Evolutionary conservation across 345 rosid species (phyloP), one percentile per base, ranked within the genome.

Genomic region (Anacardium occidentale): DNA sequence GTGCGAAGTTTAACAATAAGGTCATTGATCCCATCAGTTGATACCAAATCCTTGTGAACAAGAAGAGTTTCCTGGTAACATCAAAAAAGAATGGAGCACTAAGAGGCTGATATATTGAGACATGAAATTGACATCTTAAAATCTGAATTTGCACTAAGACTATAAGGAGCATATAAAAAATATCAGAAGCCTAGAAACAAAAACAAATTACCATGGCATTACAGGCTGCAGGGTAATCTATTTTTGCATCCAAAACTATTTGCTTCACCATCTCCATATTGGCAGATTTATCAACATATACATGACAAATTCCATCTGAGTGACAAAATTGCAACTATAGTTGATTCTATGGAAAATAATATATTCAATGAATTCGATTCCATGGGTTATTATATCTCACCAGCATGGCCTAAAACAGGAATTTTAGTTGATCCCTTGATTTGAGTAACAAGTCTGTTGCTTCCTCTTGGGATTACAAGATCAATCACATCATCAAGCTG

Each of bases 391-490:
- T n/a, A 25, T 45, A 64, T 75, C 91, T 84, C 80, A 96, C 99
- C 98, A 32, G 99, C 87, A 85, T 96, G 99, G 68, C 98, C 98
- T 20, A 96, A 84, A 70, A 96, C 97, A 69, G 99, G 99, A 76
- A 96, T 93, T 83, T 91, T 96, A 34, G 99, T 93, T 60, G 94
- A 87, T 79, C 78, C 87, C 79, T 93, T 96, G 34, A 96, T 93
- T 80, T 90, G 88, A 73, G 97, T 81, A 81, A 96, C 98, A 77
- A 93, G 97, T 77, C 84, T 86, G 75, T 88, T 93, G 89, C 99
- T 93, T 70, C 99, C 99, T 85, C 99, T 90, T 74, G 99, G 98
- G 82, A 96, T 96, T 77, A 96, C 99, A 62, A 96, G 99, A 82
- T 96, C 98, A 40, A 96, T 93, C 64, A 91, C 98, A 75, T 96